phyloP scores from a whole-genome alignment of 345 rosid species.

The Murraya koenigii region DNA sequence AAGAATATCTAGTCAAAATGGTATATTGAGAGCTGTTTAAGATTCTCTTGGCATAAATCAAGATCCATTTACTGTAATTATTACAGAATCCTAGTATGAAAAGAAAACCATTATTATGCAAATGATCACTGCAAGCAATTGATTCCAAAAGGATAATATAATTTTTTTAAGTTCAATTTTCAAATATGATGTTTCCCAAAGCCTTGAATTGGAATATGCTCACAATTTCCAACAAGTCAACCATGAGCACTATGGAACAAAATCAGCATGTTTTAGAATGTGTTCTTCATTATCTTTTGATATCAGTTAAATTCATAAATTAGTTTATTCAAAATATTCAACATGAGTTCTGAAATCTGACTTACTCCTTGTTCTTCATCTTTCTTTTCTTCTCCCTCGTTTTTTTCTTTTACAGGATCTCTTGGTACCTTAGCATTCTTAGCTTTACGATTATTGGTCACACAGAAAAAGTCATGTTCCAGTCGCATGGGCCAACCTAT shows the following conservation, averaged over 20 bases:
- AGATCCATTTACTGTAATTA: background rate
- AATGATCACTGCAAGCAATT: background rate
- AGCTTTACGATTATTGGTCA: conserved; percentile 27
- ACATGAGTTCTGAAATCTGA: conserved; percentile 15
- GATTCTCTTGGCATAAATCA: background rate
- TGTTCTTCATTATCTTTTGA: conserved; percentile 9
- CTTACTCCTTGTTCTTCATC: conserved; percentile 73
- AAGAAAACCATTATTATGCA: background rate
- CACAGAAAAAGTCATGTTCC: conserved; percentile 66
- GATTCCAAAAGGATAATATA: background rate
- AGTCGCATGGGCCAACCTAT: conserved; percentile 89
- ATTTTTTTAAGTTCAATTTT: background rate
- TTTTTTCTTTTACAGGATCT: conserved; percentile 24
- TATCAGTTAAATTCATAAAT: conserved; percentile 20
- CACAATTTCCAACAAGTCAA: conserved; percentile 31
- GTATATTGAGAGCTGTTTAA: background rate
- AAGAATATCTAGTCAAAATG: background rate
- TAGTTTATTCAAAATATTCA: conserved; percentile 11
- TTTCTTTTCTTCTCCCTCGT: conserved; percentile 37
- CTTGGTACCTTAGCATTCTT: conserved; percentile 20
- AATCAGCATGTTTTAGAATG: conserved; percentile 23
- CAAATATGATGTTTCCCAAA: conserved; percentile 21
- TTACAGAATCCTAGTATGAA: background rate
- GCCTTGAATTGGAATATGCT: conserved; percentile 26
- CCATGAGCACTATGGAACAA: conserved; percentile 22